These are phyloP conservation scores for Neurospora africana DNA, from an alignment of 495 filamentous ascomycete genomes.

Conservation along the genomic window DNA sequence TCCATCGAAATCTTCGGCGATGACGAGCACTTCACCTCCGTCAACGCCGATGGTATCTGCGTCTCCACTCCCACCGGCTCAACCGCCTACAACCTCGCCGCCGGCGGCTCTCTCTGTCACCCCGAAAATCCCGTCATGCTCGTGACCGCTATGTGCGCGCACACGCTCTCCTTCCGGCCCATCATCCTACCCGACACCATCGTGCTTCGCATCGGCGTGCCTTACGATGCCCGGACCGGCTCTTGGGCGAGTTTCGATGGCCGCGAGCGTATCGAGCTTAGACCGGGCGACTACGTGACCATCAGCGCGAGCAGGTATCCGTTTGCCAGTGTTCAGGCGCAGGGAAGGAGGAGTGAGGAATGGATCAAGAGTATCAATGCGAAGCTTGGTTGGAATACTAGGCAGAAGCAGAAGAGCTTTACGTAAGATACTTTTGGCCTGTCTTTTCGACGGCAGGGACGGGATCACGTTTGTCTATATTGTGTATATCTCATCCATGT, in stretches of 20 bases:
- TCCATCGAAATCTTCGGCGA: slow-evolving; percentile 87
- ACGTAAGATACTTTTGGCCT: slow-evolving; percentile 31
- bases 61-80: slow-evolving; percentile 87
- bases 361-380: slow-evolving; percentile 88
- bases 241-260: slow-evolving; percentile 98
- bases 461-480: not conserved
- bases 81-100: slow-evolving; percentile 94
- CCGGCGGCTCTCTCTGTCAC: slow-evolving; percentile 89
- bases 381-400: slow-evolving; percentile 88
- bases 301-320: slow-evolving; percentile 87
- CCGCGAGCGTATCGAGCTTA: slow-evolving; percentile 74
- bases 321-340: slow-evolving; percentile 78
- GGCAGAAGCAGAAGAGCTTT: slow-evolving; percentile 61
- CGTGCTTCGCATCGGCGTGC: slow-evolving; percentile 81
- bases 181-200: slow-evolving; percentile 94
- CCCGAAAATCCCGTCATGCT: slow-evolving; percentile 96
- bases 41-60: slow-evolving; percentile 81
- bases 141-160: slow-evolving; percentile 88
- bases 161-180: slow-evolving; percentile 90
- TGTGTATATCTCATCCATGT: not conserved
- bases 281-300: slow-evolving; percentile 89
- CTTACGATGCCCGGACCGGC: slow-evolving; percentile 77
- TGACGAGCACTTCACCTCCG: slow-evolving; percentile 83
- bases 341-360: slow-evolving; percentile 66
- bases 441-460: not conserved